Evolutionary conservation across 805 yeast species (phyloP).

Genomic region (Pachysolen tannophilus): DNA sequence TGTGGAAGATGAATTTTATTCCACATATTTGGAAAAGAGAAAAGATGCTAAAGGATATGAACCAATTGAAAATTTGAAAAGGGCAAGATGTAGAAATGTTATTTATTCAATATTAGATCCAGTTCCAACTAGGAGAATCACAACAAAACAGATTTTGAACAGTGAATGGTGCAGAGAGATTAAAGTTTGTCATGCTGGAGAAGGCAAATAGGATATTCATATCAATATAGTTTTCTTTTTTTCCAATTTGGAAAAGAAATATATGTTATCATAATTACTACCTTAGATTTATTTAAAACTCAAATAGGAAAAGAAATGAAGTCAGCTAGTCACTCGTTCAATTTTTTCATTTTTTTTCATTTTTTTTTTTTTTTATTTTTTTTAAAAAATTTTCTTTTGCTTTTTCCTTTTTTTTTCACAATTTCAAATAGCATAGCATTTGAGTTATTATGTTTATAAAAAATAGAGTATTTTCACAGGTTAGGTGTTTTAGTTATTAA

Average conservation of each 20-base stretch:
- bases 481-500: too few species aligned
- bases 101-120: slow-evolving; percentile 93
- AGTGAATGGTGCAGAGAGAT: slow-evolving; percentile 97
- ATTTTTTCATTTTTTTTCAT: too few species aligned
- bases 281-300: too few species aligned
- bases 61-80: slow-evolving; percentile 78
- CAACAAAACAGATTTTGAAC: slow-evolving; percentile 78
- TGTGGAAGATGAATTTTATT: slow-evolving; percentile 72
- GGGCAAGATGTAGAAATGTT: slow-evolving; percentile 88
- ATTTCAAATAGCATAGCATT: too few species aligned
- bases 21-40: slow-evolving; percentile 66
- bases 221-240: too few species aligned
- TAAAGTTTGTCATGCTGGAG: slow-evolving; percentile 67
- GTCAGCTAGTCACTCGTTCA: too few species aligned
- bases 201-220: slow-evolving; percentile 14
- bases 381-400: too few species aligned
- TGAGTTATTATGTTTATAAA: too few species aligned
- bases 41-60: slow-evolving; percentile 82
- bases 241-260: slow-evolving; percentile 3
- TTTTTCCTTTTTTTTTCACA: too few species aligned
- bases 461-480: too few species aligned
- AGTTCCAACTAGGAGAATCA: slow-evolving; percentile 77
- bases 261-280: slow-evolving; percentile 5
- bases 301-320: too few species aligned
- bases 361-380: too few species aligned